phyloP scores from a whole-genome alignment of 164 flowering plant species.

The Stephania japonica region DNA sequence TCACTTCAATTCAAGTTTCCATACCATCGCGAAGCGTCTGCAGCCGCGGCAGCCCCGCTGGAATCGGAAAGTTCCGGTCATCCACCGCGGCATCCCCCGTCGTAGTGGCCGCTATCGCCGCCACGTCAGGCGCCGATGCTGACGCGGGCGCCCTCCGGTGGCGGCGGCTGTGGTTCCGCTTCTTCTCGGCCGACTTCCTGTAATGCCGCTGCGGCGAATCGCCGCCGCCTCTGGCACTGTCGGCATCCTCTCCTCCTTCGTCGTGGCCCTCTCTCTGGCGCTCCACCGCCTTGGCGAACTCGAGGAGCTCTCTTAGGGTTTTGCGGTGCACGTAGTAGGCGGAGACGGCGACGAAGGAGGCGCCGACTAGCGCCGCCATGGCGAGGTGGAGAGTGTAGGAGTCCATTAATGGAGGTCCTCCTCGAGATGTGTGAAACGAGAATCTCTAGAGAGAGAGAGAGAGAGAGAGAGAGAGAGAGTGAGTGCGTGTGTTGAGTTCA shows the following conservation, averaged over 20 bases:
- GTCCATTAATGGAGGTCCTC: constrained; percentile 40
- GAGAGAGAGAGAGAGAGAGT: too few species aligned
- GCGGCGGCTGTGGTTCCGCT: constrained; percentile 32
- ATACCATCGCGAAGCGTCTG: constrained; percentile 74
- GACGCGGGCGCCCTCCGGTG: constrained; percentile 40
- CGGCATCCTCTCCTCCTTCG: constrained; percentile 14
- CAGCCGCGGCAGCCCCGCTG: constrained; percentile 71
- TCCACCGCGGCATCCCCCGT: constrained; percentile 32
- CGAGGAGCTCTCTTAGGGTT: constrained; percentile 68
- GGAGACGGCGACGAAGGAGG: constrained; percentile 79
- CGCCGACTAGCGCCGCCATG: constrained; percentile 86
- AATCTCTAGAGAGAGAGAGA: too few species aligned
- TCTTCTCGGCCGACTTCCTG: constrained; percentile 24
- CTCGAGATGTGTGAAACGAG: too few species aligned
- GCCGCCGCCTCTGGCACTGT: neutral
- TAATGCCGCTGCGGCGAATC: constrained; percentile 24
- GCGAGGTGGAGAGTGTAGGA: constrained; percentile 62
- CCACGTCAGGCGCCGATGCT: constrained; percentile 41
- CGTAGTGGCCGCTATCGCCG: constrained; percentile 22
- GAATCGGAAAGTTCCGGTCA: constrained; percentile 38
- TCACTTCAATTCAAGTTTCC: constrained; percentile 5
- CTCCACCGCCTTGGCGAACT: constrained; percentile 74
- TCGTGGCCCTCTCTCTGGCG: constrained; percentile 35
- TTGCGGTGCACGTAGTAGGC: constrained; percentile 78
- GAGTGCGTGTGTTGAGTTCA: neutral